Evolutionary conservation across 139 green algal genomes (phyloP).

Genomic region (Chlamydomonas applanata): DNA sequence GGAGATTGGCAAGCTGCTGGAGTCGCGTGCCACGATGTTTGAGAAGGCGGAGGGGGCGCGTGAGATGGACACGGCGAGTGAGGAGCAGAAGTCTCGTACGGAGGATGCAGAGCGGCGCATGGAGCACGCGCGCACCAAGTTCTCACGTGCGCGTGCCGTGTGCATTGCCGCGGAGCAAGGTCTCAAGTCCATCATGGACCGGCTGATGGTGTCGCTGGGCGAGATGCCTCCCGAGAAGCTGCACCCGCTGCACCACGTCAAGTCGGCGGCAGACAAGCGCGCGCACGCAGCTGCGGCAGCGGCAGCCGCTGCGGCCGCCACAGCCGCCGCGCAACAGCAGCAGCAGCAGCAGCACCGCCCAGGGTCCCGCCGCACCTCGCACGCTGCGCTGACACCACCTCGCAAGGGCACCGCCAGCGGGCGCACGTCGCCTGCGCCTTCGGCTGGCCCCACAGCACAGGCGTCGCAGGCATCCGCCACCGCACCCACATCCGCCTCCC

Average conservation of each 20-base stretch:
- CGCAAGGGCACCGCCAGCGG: neutral
- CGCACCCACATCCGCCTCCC: no score
- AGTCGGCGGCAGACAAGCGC: neutral
- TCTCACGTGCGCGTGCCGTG: conserved; percentile 61
- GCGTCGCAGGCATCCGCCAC: no score
- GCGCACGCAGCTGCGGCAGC: conserved; percentile 1
- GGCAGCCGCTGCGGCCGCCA: neutral
- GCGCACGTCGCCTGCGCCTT: neutral
- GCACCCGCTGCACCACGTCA: neutral
- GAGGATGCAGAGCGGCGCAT: conserved; percentile 49
- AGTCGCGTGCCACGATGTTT: conserved; percentile 26
- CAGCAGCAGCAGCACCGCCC: neutral
- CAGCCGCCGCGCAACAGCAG: conserved; percentile 3
- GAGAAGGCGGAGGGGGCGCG: conserved; percentile 41
- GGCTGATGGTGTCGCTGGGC: conserved; percentile 51
- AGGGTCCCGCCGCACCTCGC: no score
- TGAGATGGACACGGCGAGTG: conserved; percentile 20
- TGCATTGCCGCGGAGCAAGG: conserved; percentile 72
- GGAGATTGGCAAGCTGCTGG: conserved; percentile 58
- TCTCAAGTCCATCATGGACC: conserved; percentile 46
- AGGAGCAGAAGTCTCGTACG: conserved; percentile 29
- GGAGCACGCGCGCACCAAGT: conserved; percentile 51
- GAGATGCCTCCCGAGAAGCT: neutral
- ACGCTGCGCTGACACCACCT: no score
- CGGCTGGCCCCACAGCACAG: neutral